Evolutionary conservation across 192 early-diverging fungal genomes (phyloP).

Genomic region (Funneliformis mosseae): DNA sequence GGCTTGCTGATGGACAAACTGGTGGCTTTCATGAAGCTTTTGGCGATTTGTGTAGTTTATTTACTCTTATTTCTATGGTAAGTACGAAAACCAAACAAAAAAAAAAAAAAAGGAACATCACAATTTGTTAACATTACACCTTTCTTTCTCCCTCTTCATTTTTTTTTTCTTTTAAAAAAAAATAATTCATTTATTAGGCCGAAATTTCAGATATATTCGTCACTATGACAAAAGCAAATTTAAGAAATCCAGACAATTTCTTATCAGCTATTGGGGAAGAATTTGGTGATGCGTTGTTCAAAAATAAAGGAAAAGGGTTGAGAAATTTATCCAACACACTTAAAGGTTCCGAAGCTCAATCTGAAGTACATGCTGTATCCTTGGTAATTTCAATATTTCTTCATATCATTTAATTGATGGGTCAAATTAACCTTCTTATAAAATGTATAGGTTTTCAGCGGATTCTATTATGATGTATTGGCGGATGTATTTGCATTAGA

Average conservation of each 20-base stretch:
- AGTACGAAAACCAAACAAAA: background rate
- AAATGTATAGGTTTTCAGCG: background rate
- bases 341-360: background rate
- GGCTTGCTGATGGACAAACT: slow-evolving; percentile 6
- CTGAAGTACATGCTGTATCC: slow-evolving; percentile 9
- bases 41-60: slow-evolving; percentile 13
- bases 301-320: slow-evolving; percentile 18
- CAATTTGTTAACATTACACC: background rate
- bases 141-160: background rate
- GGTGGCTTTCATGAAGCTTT: slow-evolving; percentile 25
- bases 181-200: background rate
- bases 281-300: slow-evolving; percentile 5
- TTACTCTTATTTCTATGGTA: slow-evolving; percentile 11
- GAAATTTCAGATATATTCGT: background rate
- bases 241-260: background rate
- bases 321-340: slow-evolving; percentile 11
- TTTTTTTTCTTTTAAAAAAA: background rate
- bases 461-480: slow-evolving; percentile 19
- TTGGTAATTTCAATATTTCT: background rate
- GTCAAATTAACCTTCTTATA: background rate
- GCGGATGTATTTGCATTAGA: background rate
- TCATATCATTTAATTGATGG: background rate
- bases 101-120: background rate
- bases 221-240: background rate
- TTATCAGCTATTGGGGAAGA: slow-evolving; percentile 17